These are phyloP conservation scores for Termitomyces sp. DNA, from an alignment of 768 basidiomycete species.

Conservation along the genomic window DNA sequence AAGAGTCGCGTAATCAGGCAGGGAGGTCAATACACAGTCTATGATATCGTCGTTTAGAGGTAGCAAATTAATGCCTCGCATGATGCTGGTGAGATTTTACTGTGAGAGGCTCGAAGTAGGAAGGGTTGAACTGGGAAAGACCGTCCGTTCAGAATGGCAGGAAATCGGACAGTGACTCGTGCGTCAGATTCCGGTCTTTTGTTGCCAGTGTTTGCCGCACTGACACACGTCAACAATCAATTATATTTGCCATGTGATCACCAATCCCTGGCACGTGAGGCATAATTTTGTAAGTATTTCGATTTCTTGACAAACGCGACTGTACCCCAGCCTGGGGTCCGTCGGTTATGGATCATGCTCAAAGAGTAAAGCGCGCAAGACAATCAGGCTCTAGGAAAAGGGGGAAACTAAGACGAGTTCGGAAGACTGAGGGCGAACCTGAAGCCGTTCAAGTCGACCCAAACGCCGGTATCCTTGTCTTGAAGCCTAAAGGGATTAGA, in stretches of 20 bases:
- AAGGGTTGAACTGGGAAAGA: not conserved
- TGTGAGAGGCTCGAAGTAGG: not conserved
- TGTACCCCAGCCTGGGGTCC: not conserved
- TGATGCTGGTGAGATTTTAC: not conserved
- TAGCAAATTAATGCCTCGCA: constrained; percentile 13
- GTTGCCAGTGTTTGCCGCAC: not conserved
- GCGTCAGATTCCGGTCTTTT: not conserved
- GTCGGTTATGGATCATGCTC: constrained; percentile 19
- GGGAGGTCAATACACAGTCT: constrained; percentile 20
- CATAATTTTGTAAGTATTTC: not conserved
- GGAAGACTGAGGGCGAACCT: constrained; percentile 13
- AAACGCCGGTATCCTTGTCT: constrained; percentile 52
- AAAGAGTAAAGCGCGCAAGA: constrained; percentile 54
- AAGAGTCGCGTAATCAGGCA: constrained; percentile 24
- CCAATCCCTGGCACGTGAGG: not conserved
- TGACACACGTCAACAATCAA: not conserved
- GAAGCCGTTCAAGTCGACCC: constrained; percentile 33
- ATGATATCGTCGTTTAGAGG: constrained; percentile 25
- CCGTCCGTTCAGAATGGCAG: not conserved
- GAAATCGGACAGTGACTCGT: not conserved
- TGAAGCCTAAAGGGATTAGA: constrained; percentile 56
- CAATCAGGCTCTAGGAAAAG: constrained; percentile 60
- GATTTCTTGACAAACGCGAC: not conserved
- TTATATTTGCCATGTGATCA: constrained; percentile 5
- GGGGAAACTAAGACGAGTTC: constrained; percentile 34